These are phyloP conservation scores for Aethionema arabicum DNA, from an alignment of 345 rosid species.

Conservation along the genomic window DNA sequence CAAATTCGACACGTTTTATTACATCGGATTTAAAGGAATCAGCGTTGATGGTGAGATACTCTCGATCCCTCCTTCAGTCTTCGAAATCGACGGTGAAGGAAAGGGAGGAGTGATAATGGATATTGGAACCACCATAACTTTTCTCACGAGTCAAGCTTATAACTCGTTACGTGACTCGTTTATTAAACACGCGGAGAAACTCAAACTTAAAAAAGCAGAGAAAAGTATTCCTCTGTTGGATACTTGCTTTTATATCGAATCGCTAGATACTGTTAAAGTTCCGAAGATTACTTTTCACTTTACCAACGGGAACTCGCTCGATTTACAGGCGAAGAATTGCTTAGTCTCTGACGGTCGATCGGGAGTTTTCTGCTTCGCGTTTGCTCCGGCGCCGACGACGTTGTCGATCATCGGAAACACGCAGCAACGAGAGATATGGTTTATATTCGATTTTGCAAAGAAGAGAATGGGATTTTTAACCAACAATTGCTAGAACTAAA, in stretches of 20 bases:
- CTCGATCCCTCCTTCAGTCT: conserved; percentile 52
- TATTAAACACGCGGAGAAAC: conserved; percentile 35
- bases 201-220: too few species aligned
- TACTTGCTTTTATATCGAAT: conserved; percentile 84
- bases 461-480: too few species aligned
- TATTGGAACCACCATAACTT: conserved; percentile 87
- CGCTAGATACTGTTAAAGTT: conserved; percentile 54
- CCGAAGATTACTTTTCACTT: conserved; percentile 80
- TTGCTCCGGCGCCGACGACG: conserved; percentile 4
- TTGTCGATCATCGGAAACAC: too few species aligned
- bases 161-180: conserved; percentile 76
- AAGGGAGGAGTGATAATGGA: conserved; percentile 81
- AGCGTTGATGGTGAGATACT: conserved; percentile 76
- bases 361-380: conserved; percentile 89
- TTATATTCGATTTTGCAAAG: too few species aligned
- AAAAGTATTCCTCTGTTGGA: too few species aligned
- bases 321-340: conserved; percentile 77
- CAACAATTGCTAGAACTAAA: too few species aligned
- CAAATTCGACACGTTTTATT: conserved; percentile 72
- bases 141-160: conserved; percentile 77
- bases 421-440: too few species aligned
- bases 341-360: conserved; percentile 47
- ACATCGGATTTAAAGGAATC: conserved; percentile 75
- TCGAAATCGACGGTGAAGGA: conserved; percentile 67
- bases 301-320: conserved; percentile 48